Evolutionary conservation across 768 basidiomycete genomes (phyloP), one percentile per base, ranked within the genome.

Genomic region (Suillus plorans): DNA sequence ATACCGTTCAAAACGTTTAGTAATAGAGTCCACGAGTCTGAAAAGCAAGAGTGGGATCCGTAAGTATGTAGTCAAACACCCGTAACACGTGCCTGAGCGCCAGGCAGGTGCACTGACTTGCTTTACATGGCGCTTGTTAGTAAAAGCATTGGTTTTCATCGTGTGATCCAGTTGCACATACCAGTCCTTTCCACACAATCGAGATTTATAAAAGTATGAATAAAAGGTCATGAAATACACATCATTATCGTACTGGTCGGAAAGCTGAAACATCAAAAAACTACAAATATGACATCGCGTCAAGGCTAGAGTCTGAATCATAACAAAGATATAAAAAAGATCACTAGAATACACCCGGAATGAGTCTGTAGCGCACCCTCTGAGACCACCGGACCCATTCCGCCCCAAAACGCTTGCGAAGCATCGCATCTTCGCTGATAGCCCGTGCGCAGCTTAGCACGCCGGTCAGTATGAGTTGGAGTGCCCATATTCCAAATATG

Each of bases 401-500:
- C 18, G 59, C 69, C 8, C 68, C 55, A 61, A 76, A 76, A 10
- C 18, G 67, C 14, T 25, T 53, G 18, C 60, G 62, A 63, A 76
- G 63, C 31, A 73, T 47, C n/a, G 41, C 65, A 12, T 76, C 77
- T 18, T 76, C 75, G 18, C 47, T 71, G 16, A 37, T 63, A 36
- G 74, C 66, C 22, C 79, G 72, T 28, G 66, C 70, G 34, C 67
- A 73, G 61, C 74, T 67, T 13, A 79, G 64, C 59, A 73, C 76
- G 62, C 71, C 72, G 4, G 45, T 39, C 2, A 74, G 56, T 44
- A 74, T 56, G 37, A 64, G 63, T 61, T 79, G 78, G 44, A 68
- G 25, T 10, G 56, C 55, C 79, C 78, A 78, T 22, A 74, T 66
- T 18, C 71, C 73, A 9, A 74, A 57, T 14, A 77, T 41, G 0